Evolutionary conservation across 441 rosid species (phyloP), one percentile per base, ranked within the genome.

Genomic region (Breynia disticha): DNA sequence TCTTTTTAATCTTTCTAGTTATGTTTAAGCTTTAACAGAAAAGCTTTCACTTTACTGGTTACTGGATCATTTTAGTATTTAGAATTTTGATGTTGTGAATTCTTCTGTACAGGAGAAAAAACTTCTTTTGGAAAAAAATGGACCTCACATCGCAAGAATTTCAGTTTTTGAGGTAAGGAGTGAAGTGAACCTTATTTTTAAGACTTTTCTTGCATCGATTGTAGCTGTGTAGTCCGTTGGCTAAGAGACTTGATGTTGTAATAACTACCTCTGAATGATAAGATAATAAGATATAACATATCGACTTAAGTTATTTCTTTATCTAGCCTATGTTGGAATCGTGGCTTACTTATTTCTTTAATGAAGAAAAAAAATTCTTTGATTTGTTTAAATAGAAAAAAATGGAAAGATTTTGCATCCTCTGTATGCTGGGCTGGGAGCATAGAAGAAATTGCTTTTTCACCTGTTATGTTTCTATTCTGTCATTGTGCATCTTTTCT

Each of bases 101-200:
- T 55, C 64, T 37, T 56, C 35, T 53, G 19, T 16, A 54, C 70
- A 91, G 96, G 89, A 91, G 61, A 91, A 81, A 76, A 91, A 91
- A 62, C 84, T 91, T 72, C 80, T 87, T 19, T 69, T 91, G 82
- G 98, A 87, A 55, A 82, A 64, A 57, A 80, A 77, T 64, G 96
- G 95, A 42, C 84, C 96, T 62, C 82, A 69, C 66, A 68, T 86
- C 67, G 94, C 80, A 28, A 83, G 96, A 64, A 70, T 91, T 66
- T 87, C 96, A 6, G 83, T 91, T 19, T 80, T 76, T 62, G 95
- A 91, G 95, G 98, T 87, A 55, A 70, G 63, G 61, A 19, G 16
- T 51, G 46, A 53, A 11, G 60, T 52, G 56, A 28, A 49, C 17
- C 16, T 16, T 14, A 50, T 47, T 44, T 12, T 51, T 39, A 13